Evolutionary conservation across 73 alveolate species (phyloP), one percentile per base, ranked within the genome.

Genomic region (Paramecium caudatum): DNA sequence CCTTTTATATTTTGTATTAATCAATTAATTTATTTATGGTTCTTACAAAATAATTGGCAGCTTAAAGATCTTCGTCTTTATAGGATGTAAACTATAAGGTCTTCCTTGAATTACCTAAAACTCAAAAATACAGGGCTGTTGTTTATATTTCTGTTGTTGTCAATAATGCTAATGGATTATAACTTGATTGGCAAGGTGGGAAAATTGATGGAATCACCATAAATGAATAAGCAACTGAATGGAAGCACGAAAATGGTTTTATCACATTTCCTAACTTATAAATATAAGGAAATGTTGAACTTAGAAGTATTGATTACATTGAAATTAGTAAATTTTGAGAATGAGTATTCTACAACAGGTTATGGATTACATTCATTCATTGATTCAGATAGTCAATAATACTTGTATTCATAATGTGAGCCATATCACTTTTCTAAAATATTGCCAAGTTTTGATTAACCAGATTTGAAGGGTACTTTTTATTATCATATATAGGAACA

Each of bases 361-460:
- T 93, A 92, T 45, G 99, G 98, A 23, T 82, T 97, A 82, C 99
- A 97, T 91, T 92, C 95, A 25, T 97, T 95, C 84, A 90, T 90
- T 5, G 99, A 97, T 87, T 97, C 98, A 32, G 99, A 97, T 91
- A 95, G 92, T 9, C 90, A 95, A 62, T 96, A 95, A 88, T 98
- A 98, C 90, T 91, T 94, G 68, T 95, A 95, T 87, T 94, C 98
- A 37, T 95, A 95, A 91, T 92, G 93, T 45, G 98, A 95, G 37
- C 98, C 98, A 3, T 93, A 93, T 93, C 94, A 92, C 68, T 90
- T 94, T 69, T 91, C 95, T 82, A 84, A 96, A 65, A 94, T 91
- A 47, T 93, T 95, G 91, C 98, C 98, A 39, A 92, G 95, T 21
- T 95, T 95, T 50, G 98, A 95, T 82, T 94, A 95, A 85, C 98